Evolutionary conservation across 495 filamentous ascomycete species (phyloP).

Genomic region (Podospora bellae-mahoneyi): DNA sequence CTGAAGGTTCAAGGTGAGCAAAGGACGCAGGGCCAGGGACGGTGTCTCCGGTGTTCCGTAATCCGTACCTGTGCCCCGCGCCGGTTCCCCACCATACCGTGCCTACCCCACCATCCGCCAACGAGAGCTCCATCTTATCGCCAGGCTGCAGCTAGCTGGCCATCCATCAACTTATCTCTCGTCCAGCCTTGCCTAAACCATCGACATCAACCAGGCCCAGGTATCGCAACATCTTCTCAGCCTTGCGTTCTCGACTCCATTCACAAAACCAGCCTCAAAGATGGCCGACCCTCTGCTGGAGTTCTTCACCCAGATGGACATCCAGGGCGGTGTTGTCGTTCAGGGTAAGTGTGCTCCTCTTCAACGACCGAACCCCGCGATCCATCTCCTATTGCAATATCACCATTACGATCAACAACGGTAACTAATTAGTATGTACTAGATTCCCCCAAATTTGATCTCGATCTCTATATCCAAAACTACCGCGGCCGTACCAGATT

Average conservation of each 20-base stretch:
- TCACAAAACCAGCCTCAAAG: constrained; percentile 6
- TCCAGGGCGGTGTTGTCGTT: constrained; percentile 45
- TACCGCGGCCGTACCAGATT: constrained; percentile 76
- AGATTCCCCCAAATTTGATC: constrained; percentile 87
- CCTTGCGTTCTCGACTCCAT: background rate
- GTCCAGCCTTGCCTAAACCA: background rate
- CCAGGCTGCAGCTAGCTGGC: constrained; percentile 5
- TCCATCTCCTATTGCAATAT: constrained; percentile 7
- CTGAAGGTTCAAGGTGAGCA: background rate
- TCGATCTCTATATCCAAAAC: constrained; percentile 88
- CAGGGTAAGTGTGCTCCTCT: constrained; percentile 34
- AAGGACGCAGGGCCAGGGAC: background rate
- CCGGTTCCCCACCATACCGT: background rate
- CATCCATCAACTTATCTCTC: background rate
- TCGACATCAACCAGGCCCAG: background rate
- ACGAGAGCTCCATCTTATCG: constrained; percentile 9
- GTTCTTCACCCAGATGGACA: constrained; percentile 46
- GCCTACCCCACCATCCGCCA: background rate
- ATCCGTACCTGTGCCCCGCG: background rate
- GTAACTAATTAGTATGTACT: background rate
- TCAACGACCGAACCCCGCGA: background rate
- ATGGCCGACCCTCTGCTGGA: constrained; percentile 31
- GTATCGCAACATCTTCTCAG: background rate
- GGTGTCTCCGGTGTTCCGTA: background rate
- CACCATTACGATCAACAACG: constrained; percentile 5